Percentiles rank a stretch among this genome's conserved stretches.
These are phyloP conservation scores for Angomonas deanei DNA, from an alignment of 208 protist species.

Conservation along the genomic window DNA sequence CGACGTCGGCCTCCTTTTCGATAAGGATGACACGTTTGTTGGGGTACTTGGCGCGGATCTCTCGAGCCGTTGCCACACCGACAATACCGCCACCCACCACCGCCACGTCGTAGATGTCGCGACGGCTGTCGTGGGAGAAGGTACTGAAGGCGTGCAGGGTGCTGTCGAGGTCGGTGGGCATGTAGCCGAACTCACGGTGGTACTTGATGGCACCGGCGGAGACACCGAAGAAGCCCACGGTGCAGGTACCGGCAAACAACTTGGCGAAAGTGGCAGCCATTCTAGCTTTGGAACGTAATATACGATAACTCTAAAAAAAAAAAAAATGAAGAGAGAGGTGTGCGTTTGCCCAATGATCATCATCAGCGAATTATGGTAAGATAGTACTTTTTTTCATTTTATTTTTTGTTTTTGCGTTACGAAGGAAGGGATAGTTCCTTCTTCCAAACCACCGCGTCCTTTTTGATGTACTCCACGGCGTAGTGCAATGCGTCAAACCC, in stretches of 20 bases:
- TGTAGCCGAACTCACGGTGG: conserved; percentile 34
- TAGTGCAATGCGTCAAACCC: not conserved
- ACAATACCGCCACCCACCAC: conserved; percentile 88
- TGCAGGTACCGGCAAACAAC: conserved; percentile 15
- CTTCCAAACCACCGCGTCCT: not conserved
- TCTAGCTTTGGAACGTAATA: not conserved
- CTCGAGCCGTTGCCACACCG: conserved; percentile 67
- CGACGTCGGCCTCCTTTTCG: conserved; percentile 84
- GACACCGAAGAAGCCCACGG: conserved; percentile 16
- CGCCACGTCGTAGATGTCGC: conserved; percentile 83
- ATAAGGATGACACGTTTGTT: conserved; percentile 71
- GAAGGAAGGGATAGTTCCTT: not conserved
- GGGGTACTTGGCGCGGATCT: conserved; percentile 62
- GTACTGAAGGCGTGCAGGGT: conserved; percentile 26
- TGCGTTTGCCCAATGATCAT: not conserved
- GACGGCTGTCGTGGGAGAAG: conserved; percentile 34
- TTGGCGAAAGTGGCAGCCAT: conserved; percentile 3
- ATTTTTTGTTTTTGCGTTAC: not conserved
- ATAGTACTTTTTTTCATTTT: not conserved
- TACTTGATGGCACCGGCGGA: conserved; percentile 36
- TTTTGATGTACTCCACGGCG: not conserved
- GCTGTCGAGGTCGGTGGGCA: conserved; percentile 21
- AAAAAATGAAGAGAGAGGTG: not conserved
- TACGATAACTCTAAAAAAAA: not conserved
- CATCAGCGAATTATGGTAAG: not conserved